These are phyloP conservation scores for Phragmites australis DNA, from an alignment of 176 grass and related monocot genomes.

Conservation along the genomic window DNA sequence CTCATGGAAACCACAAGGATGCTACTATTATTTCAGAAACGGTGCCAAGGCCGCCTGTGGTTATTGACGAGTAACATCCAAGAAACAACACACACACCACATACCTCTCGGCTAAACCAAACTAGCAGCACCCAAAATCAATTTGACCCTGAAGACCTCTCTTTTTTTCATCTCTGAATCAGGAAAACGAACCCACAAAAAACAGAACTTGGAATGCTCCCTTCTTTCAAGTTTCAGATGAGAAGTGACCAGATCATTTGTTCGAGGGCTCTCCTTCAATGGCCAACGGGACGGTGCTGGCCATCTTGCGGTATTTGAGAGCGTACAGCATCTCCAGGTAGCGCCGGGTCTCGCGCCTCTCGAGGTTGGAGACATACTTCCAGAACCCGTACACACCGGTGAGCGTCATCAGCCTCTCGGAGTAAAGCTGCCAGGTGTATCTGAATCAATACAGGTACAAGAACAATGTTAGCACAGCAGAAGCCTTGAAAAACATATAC, in stretches of 20 bases:
- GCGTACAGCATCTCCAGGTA: conserved; percentile 99
- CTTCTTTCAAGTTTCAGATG: conserved; percentile 20
- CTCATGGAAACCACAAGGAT: conserved; percentile 1
- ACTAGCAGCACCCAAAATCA: conserved; percentile 34
- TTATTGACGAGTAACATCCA: conserved; percentile 52
- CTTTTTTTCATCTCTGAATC: conserved; percentile 26
- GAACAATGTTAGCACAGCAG: neutral
- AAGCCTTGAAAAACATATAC: neutral
- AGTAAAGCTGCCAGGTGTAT: conserved; percentile 98
- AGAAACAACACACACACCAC: too few species aligned
- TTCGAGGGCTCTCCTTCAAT: conserved; percentile 63
- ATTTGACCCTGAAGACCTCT: too few species aligned
- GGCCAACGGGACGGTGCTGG: conserved; percentile 81
- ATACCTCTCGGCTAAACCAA: conserved; percentile 17
- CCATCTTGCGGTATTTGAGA: conserved; percentile 95
- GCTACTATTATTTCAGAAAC: conserved; percentile 61
- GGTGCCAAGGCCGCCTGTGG: conserved; percentile 29
- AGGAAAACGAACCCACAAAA: conserved; percentile 6
- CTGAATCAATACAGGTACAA: conserved; percentile 33
- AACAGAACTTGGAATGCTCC: conserved; percentile 29
- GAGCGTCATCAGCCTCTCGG: conserved; percentile 97
- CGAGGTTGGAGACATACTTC: conserved; percentile 99
- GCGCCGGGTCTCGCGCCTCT: conserved; percentile 88
- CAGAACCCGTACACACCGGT: conserved; percentile 96
- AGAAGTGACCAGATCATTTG: conserved; percentile 41